Base-by-base conservation (phyloP, 2,329 filamentous ascomycete genomes). In the Pseudonectria foliicola region DNA sequence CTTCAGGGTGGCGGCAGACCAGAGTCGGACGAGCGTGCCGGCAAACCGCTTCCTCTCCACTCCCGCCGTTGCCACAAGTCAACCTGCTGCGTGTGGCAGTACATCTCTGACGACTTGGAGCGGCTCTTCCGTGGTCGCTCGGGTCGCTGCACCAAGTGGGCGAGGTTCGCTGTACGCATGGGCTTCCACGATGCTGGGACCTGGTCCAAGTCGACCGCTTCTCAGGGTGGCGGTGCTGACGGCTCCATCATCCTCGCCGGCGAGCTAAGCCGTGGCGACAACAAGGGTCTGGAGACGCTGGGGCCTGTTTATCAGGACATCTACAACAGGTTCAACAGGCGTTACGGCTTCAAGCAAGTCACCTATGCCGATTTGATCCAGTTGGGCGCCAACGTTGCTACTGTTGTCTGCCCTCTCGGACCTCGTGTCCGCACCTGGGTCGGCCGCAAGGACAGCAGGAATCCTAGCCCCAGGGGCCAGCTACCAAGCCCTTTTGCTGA, bases 281-380 rank as follows among this genome's bases (percentile, higher is more conserved):
- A 77, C 52, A 56, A 60, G 15, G 71, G 71, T 5, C 56, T 77
- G 3, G 52, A 63, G 27, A 58, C 56, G 5, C 68, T 71, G 34
- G 63, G 67, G 23, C 39, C 33, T 5, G 49, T 62, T 25, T 61
- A 68, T 25, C 50, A 57, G 13, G 39, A 38, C 7, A 60, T 71
- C 39, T 64, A 64, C 40, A 32, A 52, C 25, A 64, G 67, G 44
- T 70, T 65, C 45, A 50, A 48, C 35, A 42, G 41, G 16, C 21
- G 40, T n/a, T 40, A 43, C 10, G 60, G 62, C 29, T 54, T 52
- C 38, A 55, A 48, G 14, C 46, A 51, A n/a, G 62, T 77, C 24
- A 61, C 64, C 4, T 68, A 68, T 45, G 73, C 71, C 23, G 74
- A 78, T 46, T 57, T 77, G 7, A 64, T 74, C 25, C 71, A 76